Evolutionary conservation across 2,329 filamentous ascomycete species (phyloP), one percentile per base, ranked within the genome.

Genomic region (Tolypocladium endophyticum): DNA sequence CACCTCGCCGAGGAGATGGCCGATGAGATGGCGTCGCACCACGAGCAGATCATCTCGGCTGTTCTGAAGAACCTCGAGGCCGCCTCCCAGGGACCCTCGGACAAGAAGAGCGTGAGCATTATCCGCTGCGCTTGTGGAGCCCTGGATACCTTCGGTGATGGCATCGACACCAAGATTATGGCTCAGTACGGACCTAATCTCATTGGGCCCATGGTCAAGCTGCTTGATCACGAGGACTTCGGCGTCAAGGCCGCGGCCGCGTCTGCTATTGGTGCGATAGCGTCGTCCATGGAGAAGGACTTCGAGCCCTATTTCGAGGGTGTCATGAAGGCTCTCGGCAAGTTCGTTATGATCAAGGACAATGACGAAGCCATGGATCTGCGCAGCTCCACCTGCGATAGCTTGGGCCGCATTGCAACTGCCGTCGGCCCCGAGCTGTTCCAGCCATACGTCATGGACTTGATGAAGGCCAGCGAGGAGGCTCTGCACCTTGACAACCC

Each of bases 381-480:
- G 39, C 87, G 94, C 66, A 92, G 90, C 66, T 89, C 91, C 60
- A 91, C 95, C 45, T 92, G 90, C 66, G 94, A 99, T 77, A 87
- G 92, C 30, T 89, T 99, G 80, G 93, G 92, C 61, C 92, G 92
- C 73, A 95, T 97, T 70, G 92, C 94, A 50, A 80, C 87, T 60
- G 91, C 94, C 59, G 93, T 97, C 61, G 94, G 94, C 25, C 79
- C 90, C 41, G 82, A 90, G 71, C 81, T 88, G 55, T 97, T 97
- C 81, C 87, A 96, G 78, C 90, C 89, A 18, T 97, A 93, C 70
- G 92, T 97, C 41, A 81, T 89, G 70, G 90, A 91, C 50, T 81
- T 97, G 61, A 96, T 99, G 89, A 83, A 87, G 68, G 88, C 93
- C 18, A 96, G 90, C 65, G 92, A 97, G 75, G 92, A 97, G 74